These are phyloP conservation scores for Penicillium sp. DNA, from an alignment of 2,329 filamentous ascomycete species.

Conservation along the genomic window DNA sequence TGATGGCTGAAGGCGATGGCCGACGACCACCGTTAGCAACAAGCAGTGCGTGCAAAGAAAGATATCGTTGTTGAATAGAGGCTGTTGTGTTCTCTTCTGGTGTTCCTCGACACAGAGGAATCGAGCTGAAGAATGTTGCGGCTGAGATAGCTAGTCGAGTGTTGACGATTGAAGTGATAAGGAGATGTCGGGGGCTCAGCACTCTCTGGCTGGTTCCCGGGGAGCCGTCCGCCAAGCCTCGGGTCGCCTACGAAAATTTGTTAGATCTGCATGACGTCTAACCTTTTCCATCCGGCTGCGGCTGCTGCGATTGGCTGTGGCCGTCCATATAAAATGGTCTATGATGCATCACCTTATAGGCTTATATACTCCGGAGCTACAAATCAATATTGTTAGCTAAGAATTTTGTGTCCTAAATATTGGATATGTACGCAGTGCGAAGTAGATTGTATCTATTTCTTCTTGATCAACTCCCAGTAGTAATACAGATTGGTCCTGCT, in stretches of 20 bases:
- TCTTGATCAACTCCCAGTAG: too few relatives aligned
- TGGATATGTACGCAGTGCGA: too few relatives aligned
- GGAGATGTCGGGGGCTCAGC: background rate
- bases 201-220: constrained; percentile 4
- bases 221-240: constrained; percentile 13
- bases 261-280: background rate
- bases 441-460: too few relatives aligned
- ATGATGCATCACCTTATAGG: too few relatives aligned
- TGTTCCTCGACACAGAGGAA: background rate
- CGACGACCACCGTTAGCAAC: constrained; percentile 9
- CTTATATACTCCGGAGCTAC: too few relatives aligned
- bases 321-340: too few relatives aligned
- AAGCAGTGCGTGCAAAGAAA: background rate
- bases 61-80: too few relatives aligned
- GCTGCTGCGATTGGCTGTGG: background rate
- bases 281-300: background rate
- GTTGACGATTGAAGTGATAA: constrained; percentile 4
- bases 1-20: constrained; percentile 16
- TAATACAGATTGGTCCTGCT: too few relatives aligned
- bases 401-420: too few relatives aligned
- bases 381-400: too few relatives aligned
- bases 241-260: constrained; percentile 1
- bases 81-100: background rate
- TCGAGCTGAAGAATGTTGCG: background rate
- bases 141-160: constrained; percentile 1